These are phyloP conservation scores for Spathaspora boniae DNA, from an alignment of 805 yeast species.

Conservation along the genomic window DNA sequence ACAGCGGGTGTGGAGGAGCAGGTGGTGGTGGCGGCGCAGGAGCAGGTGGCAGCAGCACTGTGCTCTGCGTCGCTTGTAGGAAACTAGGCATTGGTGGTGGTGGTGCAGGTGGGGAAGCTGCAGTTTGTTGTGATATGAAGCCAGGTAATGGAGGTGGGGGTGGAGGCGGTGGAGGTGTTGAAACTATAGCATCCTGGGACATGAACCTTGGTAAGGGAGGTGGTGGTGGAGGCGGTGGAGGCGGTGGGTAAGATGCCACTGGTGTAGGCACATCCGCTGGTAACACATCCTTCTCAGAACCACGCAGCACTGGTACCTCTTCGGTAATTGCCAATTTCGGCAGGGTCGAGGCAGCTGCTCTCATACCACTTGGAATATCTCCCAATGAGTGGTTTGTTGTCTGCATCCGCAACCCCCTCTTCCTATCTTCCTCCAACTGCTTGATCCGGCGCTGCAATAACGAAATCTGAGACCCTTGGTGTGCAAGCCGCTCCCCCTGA, in stretches of 20 bases:
- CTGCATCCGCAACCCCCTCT: not conserved
- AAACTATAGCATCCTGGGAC: not conserved
- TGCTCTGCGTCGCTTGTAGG: too few species aligned
- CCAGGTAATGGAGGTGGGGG: slow-evolving; percentile 18
- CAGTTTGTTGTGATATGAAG: slow-evolving; percentile 11
- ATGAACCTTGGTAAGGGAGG: too few species aligned
- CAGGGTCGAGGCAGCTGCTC: not conserved
- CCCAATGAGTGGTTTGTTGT: slow-evolving; percentile 12
- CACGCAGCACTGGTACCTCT: slow-evolving; percentile 14
- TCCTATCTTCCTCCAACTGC: slow-evolving; percentile 18
- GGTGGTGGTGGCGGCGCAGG: slow-evolving; percentile 15
- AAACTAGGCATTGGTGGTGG: slow-evolving; percentile 17
- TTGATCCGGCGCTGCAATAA: slow-evolving; percentile 21
- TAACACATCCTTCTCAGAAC: slow-evolving; percentile 3
- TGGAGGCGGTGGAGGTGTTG: slow-evolving; percentile 13
- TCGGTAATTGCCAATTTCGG: slow-evolving; percentile 9
- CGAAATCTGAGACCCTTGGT: slow-evolving; percentile 23
- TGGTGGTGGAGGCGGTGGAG: slow-evolving; percentile 20
- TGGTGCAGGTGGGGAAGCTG: slow-evolving; percentile 6
- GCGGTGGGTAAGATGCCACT: too few species aligned
- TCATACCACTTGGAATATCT: not conserved
- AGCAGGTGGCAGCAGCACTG: too few species aligned
- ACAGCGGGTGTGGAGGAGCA: slow-evolving; percentile 14
- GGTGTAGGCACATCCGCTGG: too few species aligned
- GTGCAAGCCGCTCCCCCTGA: slow-evolving; percentile 19